Evolutionary conservation across 352 stramenopile species (phyloP).

Genomic region (Phytopythium ostracodes): DNA sequence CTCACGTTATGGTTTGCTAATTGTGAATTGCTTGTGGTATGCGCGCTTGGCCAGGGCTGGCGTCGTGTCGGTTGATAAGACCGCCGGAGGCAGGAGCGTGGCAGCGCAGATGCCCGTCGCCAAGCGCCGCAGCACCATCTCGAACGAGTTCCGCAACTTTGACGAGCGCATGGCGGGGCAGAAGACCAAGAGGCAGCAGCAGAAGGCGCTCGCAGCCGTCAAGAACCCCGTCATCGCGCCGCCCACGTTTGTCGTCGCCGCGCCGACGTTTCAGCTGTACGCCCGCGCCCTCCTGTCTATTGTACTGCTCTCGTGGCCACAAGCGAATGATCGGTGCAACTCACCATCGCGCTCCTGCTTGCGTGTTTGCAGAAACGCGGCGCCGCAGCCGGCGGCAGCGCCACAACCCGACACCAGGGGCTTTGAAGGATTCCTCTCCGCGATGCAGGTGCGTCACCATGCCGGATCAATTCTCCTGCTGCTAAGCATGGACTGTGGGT

Average conservation of each 20-base stretch:
- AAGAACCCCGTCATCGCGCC: slow-evolving; percentile 35
- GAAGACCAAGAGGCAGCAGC: slow-evolving; percentile 16
- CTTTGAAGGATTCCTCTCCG: slow-evolving; percentile 65
- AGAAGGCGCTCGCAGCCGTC: slow-evolving; percentile 6
- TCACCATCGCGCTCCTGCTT: not conserved
- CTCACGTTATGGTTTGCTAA: no score
- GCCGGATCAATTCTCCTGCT: no score
- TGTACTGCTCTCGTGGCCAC: not conserved
- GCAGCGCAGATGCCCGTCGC: slow-evolving; percentile 16
- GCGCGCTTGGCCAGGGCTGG: slow-evolving; percentile 19
- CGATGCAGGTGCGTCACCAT: slow-evolving; percentile 35
- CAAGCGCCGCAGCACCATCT: slow-evolving; percentile 30
- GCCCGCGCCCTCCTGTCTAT: slow-evolving; percentile 20
- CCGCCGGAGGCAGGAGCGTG: slow-evolving; percentile 19
- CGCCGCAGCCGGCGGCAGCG: slow-evolving; percentile 8
- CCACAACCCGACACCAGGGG: slow-evolving; percentile 43
- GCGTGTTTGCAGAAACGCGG: slow-evolving; percentile 9
- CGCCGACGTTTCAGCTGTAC: slow-evolving; percentile 73
- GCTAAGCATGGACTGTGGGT: not conserved
- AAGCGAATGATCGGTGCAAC: not conserved
- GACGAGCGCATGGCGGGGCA: slow-evolving; percentile 67
- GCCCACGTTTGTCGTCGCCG: slow-evolving; percentile 55
- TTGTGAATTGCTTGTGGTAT: not conserved
- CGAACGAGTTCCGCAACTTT: slow-evolving; percentile 72
- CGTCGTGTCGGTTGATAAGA: slow-evolving; percentile 37